A percentile compares a stretch with the other conserved stretches of the same genome.
Evolutionary conservation across 805 yeast genomes (phyloP).

Genomic region (Brettanomyces naardenensis): DNA sequence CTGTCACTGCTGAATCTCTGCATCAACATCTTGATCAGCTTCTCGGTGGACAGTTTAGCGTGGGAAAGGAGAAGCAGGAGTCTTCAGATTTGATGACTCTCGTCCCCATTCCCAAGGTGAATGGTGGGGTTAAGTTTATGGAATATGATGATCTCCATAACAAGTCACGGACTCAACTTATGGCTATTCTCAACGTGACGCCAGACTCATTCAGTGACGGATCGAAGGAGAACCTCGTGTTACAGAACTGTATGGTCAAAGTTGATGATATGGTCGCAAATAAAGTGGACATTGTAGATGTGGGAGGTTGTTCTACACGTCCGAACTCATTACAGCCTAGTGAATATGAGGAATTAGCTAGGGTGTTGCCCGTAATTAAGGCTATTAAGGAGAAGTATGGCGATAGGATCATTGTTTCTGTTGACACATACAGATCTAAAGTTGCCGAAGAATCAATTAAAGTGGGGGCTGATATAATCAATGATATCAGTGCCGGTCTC

Average conservation of each 20-base stretch:
- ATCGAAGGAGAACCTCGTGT: conserved; percentile 34
- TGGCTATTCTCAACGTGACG: conserved; percentile 87
- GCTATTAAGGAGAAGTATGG: conserved; percentile 39
- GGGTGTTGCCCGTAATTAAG: conserved; percentile 66
- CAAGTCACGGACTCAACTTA: conserved; percentile 50
- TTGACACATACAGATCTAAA: conserved; percentile 78
- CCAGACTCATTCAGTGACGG: conserved; percentile 97
- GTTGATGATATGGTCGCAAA: conserved; percentile 42
- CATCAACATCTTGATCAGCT: conserved; percentile 54
- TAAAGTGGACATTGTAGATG: conserved; percentile 76
- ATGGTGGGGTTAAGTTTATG: conserved; percentile 19
- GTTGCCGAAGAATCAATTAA: conserved; percentile 66
- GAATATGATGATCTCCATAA: conserved; percentile 35
- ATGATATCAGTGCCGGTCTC: conserved; percentile 80
- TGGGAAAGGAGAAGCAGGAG: conserved; percentile 33
- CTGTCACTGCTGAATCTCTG: conserved; percentile 79
- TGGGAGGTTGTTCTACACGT: conserved; percentile 92
- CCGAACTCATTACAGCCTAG: conserved; percentile 68
- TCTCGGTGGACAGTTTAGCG: conserved; percentile 11
- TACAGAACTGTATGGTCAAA: conserved; percentile 33
- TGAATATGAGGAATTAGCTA: conserved; percentile 54
- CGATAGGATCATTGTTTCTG: conserved; percentile 47
- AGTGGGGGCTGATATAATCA: conserved; percentile 85
- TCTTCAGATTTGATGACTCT: conserved; percentile 42
- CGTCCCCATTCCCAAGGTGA: conserved; percentile 33